phyloP scores from a whole-genome alignment of 2,329 filamentous ascomycete species.

The Tolypocladium pustulatum region DNA sequence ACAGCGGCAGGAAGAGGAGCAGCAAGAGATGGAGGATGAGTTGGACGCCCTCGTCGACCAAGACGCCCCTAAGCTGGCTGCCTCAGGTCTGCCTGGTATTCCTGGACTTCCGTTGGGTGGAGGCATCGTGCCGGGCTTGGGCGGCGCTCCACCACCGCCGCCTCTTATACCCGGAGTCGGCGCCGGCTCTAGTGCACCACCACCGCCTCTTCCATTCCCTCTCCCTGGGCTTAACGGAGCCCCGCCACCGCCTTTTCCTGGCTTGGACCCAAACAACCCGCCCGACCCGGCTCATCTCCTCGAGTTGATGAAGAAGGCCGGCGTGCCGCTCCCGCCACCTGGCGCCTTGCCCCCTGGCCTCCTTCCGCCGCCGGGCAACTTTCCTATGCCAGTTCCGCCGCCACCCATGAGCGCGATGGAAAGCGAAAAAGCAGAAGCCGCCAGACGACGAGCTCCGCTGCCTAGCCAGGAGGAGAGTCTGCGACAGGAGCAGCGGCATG shows the following conservation, averaged over 20 bases:
- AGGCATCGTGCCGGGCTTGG: slow-evolving; percentile 28
- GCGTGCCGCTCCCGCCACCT: slow-evolving; percentile 49
- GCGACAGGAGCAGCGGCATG: slow-evolving; percentile 61
- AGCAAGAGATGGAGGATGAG: slow-evolving; percentile 88
- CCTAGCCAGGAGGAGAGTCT: slow-evolving; percentile 79
- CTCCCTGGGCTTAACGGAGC: slow-evolving; percentile 37
- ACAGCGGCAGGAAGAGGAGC: slow-evolving; percentile 82
- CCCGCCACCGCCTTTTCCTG: slow-evolving; percentile 40
- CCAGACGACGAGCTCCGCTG: slow-evolving; percentile 52
- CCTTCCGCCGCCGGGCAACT: slow-evolving; percentile 27
- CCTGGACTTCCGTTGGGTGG: slow-evolving; percentile 45
- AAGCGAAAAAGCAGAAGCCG: slow-evolving; percentile 22
- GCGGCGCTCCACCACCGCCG: slow-evolving; percentile 25
- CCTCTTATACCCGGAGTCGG: slow-evolving; percentile 42
- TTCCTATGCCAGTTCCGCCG: slow-evolving; percentile 23
- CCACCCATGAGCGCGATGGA: slow-evolving; percentile 25
- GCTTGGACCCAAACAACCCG: slow-evolving; percentile 48
- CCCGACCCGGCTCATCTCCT: slow-evolving; percentile 50
- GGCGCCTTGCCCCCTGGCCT: slow-evolving; percentile 33
- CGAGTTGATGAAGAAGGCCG: slow-evolving; percentile 56
- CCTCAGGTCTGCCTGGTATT: slow-evolving; percentile 42
- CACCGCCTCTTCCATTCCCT: slow-evolving; percentile 43
- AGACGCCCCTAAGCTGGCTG: slow-evolving; percentile 48
- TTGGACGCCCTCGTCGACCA: slow-evolving; percentile 88
- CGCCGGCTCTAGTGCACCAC: slow-evolving; percentile 25